phyloP scores from a whole-genome alignment of 1,284 basidiomycete genomes.

The Puccinia polysora region DNA sequence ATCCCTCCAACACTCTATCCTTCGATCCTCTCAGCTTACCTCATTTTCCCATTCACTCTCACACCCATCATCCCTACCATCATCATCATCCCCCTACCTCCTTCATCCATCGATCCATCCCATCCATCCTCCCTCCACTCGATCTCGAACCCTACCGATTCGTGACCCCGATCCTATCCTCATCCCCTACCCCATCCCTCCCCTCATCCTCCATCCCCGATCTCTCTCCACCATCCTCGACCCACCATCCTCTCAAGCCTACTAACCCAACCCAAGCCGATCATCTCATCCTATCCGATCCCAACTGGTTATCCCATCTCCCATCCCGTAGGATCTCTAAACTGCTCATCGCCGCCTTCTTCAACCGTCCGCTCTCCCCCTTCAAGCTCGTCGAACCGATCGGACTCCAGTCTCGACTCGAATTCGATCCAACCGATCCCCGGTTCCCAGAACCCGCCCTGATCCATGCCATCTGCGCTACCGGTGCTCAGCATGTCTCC shows the following conservation, averaged over 20 bases:
- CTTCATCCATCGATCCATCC: neutral
- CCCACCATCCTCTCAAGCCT: neutral
- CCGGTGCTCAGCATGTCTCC: conserved; percentile 30
- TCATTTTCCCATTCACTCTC: neutral
- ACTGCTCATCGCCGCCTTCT: conserved; percentile 17
- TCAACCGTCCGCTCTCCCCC: conserved; percentile 30
- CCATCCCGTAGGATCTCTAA: conserved; percentile 24
- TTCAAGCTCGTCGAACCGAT: conserved; percentile 30
- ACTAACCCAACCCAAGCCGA: neutral
- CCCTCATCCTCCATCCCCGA: conserved; percentile 29
- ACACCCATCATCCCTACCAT: neutral
- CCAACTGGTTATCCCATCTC: conserved; percentile 27
- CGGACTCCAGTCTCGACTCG: conserved; percentile 11
- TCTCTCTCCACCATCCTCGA: conserved; percentile 12
- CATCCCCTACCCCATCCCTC: conserved; percentile 9
- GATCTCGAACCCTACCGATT: neutral
- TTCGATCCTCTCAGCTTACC: neutral
- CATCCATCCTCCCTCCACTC: neutral
- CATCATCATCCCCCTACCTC: neutral
- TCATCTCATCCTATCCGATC: conserved; percentile 5
- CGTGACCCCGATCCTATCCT: neutral
- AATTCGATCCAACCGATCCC: conserved; percentile 1
- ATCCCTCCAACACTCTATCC: neutral
- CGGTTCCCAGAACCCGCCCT: conserved; percentile 30
- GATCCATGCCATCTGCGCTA: conserved; percentile 37